phyloP scores from a whole-genome alignment of 176 grass and related monocot species.

The Rhynchospora pubera region DNA sequence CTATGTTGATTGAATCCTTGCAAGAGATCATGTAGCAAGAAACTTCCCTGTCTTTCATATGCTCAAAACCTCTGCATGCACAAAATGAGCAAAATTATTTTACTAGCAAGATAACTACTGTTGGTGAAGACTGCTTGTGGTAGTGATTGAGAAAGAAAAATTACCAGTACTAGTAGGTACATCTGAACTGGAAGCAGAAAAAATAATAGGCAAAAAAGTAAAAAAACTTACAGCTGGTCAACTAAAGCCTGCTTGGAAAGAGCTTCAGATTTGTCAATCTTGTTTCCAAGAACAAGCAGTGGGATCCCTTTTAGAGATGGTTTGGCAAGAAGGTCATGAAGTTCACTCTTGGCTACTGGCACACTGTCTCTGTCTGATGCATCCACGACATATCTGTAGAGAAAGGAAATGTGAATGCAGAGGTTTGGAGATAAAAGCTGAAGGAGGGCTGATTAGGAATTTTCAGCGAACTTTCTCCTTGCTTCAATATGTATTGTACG shows the following conservation, averaged over 20 bases:
- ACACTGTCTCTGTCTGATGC: conserved; percentile 84
- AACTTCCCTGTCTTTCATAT: conserved; percentile 80
- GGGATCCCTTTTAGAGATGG: conserved; percentile 85
- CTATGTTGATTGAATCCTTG: conserved; percentile 98
- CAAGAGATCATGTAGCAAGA: conserved; percentile 98
- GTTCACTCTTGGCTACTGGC: conserved; percentile 84
- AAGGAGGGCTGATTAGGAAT: neutral
- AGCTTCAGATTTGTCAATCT: conserved; percentile 98
- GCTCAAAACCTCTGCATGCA: conserved; percentile 59
- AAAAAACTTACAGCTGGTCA: conserved; percentile 76
- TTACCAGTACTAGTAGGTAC: neutral
- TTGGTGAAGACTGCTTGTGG: neutral
- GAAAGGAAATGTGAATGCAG: neutral
- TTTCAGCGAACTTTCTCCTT: neutral
- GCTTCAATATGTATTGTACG: neutral
- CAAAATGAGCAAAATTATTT: conserved; percentile 16
- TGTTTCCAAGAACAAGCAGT: conserved; percentile 90
- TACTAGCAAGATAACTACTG: neutral
- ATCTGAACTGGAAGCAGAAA: neutral
- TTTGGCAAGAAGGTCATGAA: conserved; percentile 81
- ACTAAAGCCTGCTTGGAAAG: conserved; percentile 76
- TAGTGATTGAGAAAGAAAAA: neutral
- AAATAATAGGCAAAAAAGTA: neutral
- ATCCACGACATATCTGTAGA: conserved; percentile 73
- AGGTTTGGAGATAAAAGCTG: neutral